Evolutionary conservation across 1,284 basidiomycete species (phyloP), one percentile per base, ranked within the genome.

Genomic region (Termitomyces sp.): DNA sequence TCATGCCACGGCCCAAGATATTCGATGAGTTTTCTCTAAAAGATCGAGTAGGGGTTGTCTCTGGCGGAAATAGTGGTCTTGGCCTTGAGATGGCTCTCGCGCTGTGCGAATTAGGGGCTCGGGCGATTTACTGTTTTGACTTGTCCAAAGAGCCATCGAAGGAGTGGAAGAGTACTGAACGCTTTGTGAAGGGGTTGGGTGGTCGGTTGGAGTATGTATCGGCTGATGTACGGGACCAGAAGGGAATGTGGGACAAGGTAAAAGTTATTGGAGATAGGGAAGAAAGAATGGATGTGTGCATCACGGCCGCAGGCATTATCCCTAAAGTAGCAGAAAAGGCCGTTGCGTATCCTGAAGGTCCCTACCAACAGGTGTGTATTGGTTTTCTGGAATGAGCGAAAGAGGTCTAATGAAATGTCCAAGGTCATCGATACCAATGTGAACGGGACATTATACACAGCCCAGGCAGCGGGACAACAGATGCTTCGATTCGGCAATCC

Each of bases 1-100:
- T 70, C 44, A 58, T 57, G 11, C 70, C 72, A 9, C 67, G 66
- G 2, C 68, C 80, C 21, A 80, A 77, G 66, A 77, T 91, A 60
- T 84, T 78, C 62, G 73, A 84, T 52, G 88, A 90, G 63, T 92
- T 93, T 70, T 78, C 81, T 14, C 77, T 93, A 34, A 73, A 71
- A 28, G 84, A 83, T 60, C 82, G 87, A 16, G 87, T 89, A 14
- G 85, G 81, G 38, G 74, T 93, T 53, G 81, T 92, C 33, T 88
- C 89, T 0, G 89, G 89, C 6, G 91, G 77, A 4, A 89, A 88
- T 60, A 78, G 90, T 46, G 91, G 91, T 1, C 77, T 93, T 7
- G 91, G 91, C 2, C 78, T 93, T 31, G 88, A 91, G 70, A 86
- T 90, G 79, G 88, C 88, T 26, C 74, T 90, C 53, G 81, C 85